Evolutionary conservation across 2,329 filamentous ascomycete genomes (phyloP).

Genomic region (Talaromyces sp.): DNA sequence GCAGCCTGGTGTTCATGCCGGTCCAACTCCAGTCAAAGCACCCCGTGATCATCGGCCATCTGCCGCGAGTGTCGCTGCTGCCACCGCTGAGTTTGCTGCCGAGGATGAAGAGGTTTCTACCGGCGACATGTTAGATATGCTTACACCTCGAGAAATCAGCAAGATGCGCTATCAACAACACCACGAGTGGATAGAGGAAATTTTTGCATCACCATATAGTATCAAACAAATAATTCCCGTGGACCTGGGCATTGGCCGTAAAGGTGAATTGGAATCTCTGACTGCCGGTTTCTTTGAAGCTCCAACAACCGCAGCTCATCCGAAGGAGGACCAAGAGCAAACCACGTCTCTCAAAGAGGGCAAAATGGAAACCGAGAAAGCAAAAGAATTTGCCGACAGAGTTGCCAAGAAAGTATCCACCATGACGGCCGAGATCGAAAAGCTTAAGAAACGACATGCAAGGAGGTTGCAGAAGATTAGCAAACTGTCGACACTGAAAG

Average conservation of each 20-base stretch:
- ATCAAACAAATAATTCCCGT: constrained; percentile 79
- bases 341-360: constrained; percentile 41
- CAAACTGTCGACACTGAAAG: constrained; percentile 61
- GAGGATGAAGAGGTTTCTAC: constrained; percentile 86
- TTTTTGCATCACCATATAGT: constrained; percentile 83
- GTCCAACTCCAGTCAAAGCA: constrained; percentile 23
- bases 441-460: constrained; percentile 73
- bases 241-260: constrained; percentile 78
- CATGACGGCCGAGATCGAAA: constrained; percentile 74
- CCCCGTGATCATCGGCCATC: constrained; percentile 41
- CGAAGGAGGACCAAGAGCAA: constrained; percentile 24
- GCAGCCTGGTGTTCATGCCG: constrained; percentile 15
- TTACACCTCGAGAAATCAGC: constrained; percentile 86
- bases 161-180: constrained; percentile 84
- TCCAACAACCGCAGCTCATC: constrained; percentile 29
- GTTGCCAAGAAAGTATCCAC: constrained; percentile 66
- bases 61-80: constrained; percentile 28
- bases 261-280: constrained; percentile 72
- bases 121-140: constrained; percentile 82
- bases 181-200: constrained; percentile 98
- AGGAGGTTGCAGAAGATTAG: constrained; percentile 69
- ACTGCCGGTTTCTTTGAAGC: constrained; percentile 81
- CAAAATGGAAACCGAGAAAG: constrained; percentile 66
- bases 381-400: constrained; percentile 76
- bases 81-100: constrained; percentile 46